Conservation (phyloP, 1,284 basidiomycete species). For the Sporisorium scitamineum region DNA sequence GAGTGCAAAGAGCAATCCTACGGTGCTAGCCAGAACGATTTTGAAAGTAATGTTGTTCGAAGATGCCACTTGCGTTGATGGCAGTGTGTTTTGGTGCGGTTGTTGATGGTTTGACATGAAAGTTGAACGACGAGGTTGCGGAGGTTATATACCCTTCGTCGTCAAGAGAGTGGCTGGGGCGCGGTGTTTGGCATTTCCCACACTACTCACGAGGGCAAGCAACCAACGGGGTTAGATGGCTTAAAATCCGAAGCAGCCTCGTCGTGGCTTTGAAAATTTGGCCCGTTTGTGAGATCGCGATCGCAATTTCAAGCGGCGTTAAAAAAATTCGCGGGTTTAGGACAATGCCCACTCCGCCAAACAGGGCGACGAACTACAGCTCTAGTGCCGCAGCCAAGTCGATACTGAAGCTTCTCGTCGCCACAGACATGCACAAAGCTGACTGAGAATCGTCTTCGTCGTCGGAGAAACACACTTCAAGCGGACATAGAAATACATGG, state of each 20-base stretch:
- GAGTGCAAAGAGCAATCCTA: not conserved
- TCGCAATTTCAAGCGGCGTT: not conserved
- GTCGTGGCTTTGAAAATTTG: not conserved
- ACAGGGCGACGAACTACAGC: not conserved
- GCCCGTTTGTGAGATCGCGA: not conserved
- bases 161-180: not conserved
- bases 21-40: not conserved
- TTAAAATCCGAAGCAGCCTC: slow-evolving; percentile 8
- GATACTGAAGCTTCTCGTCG: not conserved
- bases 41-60: not conserved
- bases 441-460: not conserved
- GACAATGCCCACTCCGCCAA: not conserved
- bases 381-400: not conserved
- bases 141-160: slow-evolving; percentile 4
- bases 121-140: not conserved
- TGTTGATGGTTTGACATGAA: not conserved
- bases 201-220: not conserved
- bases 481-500: slow-evolving; percentile 24
- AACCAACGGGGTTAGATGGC: slow-evolving; percentile 3
- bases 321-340: slow-evolving; percentile 3
- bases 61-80: not conserved
- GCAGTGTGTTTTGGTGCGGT: not conserved
- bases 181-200: slow-evolving; percentile 5
- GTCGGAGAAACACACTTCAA: not conserved
- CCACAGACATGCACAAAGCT: not conserved